Evolutionary conservation across 139 green algal species (phyloP), one percentile per base, ranked within the genome.

Genomic region (Picochlorum sp.): DNA sequence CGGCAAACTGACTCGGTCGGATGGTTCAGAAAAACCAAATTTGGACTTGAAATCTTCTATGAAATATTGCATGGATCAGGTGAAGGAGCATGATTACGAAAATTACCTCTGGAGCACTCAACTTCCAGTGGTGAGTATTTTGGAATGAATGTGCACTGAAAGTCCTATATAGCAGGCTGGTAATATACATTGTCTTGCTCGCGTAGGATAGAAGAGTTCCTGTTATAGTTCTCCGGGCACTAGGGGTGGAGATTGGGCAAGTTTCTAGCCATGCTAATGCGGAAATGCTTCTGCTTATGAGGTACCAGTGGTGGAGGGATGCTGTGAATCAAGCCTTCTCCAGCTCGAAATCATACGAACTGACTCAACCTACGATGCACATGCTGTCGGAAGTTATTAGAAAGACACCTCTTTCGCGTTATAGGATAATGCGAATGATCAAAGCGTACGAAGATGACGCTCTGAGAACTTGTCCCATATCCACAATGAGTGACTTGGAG

Each of bases 231-330:
- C 63, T 93, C 50, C 68, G 81, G 9, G 80, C 83, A 0, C 86
- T 89, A 68, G 89, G 90, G 56, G 57, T 87, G 0, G 85, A 93
- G 61, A 81, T 72, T 0, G 68, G 68, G 20, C 61, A 78, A 32
- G 66, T 91, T 2, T 69, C 50, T 9, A 74, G 82, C 13, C 64
- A 74, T 13, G 80, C 60, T n/a, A 75, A 56, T 40, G 59, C 67
- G 39, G 61, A 60, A 47, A 64, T 57, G 47, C 54, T 81, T 41
- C 32, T 75, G 22, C 59, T 71, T 20, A 77, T 82, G 40, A 62
- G 85, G 12, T 87, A 81, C 57, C 81, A 93, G 51, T 94, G 86
- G 86, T 94, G 86, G 86, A 55, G 74, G 0, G 84, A 93, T 24
- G 81, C 78, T 0, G 39, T 94, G 5, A 70, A 74, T 7, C 61